phyloP scores from a whole-genome alignment of 129 eudicot species.

The Tagetes erecta region DNA sequence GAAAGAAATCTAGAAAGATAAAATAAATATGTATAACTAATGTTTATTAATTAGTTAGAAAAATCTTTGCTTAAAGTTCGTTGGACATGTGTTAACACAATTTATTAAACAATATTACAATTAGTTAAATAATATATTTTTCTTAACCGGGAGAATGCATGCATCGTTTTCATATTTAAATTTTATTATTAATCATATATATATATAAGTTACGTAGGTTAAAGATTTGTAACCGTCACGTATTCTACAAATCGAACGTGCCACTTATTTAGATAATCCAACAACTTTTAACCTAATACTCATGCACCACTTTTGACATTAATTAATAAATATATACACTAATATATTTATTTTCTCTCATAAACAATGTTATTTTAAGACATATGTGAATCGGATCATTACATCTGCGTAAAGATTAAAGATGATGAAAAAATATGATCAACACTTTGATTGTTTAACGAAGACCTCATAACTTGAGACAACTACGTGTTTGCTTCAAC shows the following conservation, averaged over 20 bases:
- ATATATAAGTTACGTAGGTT: not conserved
- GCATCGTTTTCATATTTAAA: not conserved
- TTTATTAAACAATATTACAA: not conserved
- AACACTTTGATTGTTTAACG: slow-evolving; percentile 17
- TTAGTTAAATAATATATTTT: not conserved
- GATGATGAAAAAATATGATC: not conserved
- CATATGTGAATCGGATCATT: not conserved
- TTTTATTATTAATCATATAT: not conserved
- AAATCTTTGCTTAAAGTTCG: no score
- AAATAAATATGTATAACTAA: not conserved
- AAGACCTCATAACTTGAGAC: not conserved
- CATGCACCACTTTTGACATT: slow-evolving; percentile 15
- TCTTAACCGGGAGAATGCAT: not conserved
- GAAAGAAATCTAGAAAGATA: not conserved
- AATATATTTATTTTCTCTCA: not conserved
- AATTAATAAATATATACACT: not conserved
- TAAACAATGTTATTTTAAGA: slow-evolving; percentile 9
- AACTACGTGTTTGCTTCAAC: slow-evolving; percentile 9
- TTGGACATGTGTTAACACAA: not conserved
- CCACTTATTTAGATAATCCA: slow-evolving; percentile 19
- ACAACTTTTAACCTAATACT: slow-evolving; percentile 37
- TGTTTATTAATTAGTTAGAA: no score
- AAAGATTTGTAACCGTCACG: slow-evolving; percentile 8
- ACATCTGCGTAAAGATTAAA: slow-evolving; percentile 7
- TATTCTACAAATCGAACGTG: slow-evolving; percentile 17